Percentiles rank a stretch among this genome's conserved stretches.
Conservation (phyloP, 2,329 filamentous ascomycete genomes). For the Pseudopithomyces chartarum region DNA sequence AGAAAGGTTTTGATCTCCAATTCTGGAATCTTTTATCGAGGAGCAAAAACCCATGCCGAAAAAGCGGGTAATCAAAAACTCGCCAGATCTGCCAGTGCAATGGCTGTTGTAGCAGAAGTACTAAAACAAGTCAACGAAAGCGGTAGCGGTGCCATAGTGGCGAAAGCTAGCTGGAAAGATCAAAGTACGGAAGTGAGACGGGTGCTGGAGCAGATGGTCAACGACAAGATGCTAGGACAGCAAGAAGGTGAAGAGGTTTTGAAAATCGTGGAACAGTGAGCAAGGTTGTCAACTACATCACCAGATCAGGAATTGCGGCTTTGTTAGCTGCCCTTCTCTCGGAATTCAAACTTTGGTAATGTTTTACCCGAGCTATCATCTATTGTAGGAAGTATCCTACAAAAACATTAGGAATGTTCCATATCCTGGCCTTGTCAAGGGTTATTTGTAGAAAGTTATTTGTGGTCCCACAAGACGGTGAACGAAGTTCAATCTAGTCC, state of each 20-base stretch:
- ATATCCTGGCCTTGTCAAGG: too few species aligned
- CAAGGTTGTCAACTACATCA: background rate
- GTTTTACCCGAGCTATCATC: too few species aligned
- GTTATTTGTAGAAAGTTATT: too few species aligned
- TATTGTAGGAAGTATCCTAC: too few species aligned
- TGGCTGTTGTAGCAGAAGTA: slow-evolving; percentile 12
- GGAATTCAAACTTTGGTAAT: too few species aligned
- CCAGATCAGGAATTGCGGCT: background rate
- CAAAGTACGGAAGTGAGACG: slow-evolving; percentile 25
- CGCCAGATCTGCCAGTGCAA: slow-evolving; percentile 11
- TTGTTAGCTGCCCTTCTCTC: too few species aligned
- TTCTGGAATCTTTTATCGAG: slow-evolving; percentile 47
- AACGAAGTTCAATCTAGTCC: too few species aligned
- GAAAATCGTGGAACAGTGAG: background rate
- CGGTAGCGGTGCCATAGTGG: slow-evolving; percentile 7
- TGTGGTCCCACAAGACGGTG: too few species aligned
- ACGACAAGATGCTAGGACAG: slow-evolving; percentile 24
- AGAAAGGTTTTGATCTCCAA: slow-evolving; percentile 39
- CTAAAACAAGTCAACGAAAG: slow-evolving; percentile 10
- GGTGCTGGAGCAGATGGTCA: slow-evolving; percentile 31
- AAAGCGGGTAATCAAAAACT: slow-evolving; percentile 42
- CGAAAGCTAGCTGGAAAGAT: slow-evolving; percentile 28
- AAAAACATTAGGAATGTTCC: too few species aligned
- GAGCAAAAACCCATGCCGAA: slow-evolving; percentile 38
- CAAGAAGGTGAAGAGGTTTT: slow-evolving; percentile 14